Evolutionary conservation across 2,329 filamentous ascomycete genomes (phyloP).

Genomic region (Pyrenophora tritici-repentis): DNA sequence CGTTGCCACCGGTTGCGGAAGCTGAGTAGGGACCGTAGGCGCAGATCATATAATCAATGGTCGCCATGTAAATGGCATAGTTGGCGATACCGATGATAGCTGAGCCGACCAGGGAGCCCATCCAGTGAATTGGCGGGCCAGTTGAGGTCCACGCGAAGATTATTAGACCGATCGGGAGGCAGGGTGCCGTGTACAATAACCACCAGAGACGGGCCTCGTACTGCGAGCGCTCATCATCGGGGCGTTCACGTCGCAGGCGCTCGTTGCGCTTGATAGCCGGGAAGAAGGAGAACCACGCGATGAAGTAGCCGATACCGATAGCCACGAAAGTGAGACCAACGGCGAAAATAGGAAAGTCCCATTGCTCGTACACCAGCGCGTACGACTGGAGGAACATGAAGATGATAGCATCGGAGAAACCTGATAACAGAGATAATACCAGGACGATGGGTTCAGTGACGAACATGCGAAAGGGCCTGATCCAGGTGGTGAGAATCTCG

Average conservation of each 20-base stretch:
- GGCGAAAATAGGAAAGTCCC: conserved; percentile 63
- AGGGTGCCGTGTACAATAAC: conserved; percentile 65
- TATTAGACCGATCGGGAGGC: conserved; percentile 70
- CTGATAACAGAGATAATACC: conserved; percentile 70
- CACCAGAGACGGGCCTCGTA: conserved; percentile 65
- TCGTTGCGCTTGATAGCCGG: conserved; percentile 54
- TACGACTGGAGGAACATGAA: conserved; percentile 80
- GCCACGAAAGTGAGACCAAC: conserved; percentile 68
- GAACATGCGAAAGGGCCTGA: conserved; percentile 72
- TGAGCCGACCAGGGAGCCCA: conserved; percentile 68
- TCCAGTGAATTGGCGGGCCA: conserved; percentile 70
- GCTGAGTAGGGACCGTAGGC: conserved; percentile 76
- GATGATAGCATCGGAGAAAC: conserved; percentile 77
- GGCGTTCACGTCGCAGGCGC: conserved; percentile 34
- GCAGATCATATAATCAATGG: conserved; percentile 79
- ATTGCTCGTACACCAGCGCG: conserved; percentile 69
- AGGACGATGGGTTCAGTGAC: conserved; percentile 76
- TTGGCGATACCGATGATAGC: conserved; percentile 73
- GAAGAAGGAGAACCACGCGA: conserved; percentile 67
- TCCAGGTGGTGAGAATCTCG: conserved; percentile 57
- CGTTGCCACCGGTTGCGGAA: conserved; percentile 77
- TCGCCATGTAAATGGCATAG: conserved; percentile 76
- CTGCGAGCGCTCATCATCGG: conserved; percentile 38
- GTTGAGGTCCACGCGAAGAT: conserved; percentile 73
- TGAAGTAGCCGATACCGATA: conserved; percentile 63